These are phyloP conservation scores for Daldinia bambusicola DNA, from an alignment of 495 filamentous ascomycete species.

Conservation along the genomic window DNA sequence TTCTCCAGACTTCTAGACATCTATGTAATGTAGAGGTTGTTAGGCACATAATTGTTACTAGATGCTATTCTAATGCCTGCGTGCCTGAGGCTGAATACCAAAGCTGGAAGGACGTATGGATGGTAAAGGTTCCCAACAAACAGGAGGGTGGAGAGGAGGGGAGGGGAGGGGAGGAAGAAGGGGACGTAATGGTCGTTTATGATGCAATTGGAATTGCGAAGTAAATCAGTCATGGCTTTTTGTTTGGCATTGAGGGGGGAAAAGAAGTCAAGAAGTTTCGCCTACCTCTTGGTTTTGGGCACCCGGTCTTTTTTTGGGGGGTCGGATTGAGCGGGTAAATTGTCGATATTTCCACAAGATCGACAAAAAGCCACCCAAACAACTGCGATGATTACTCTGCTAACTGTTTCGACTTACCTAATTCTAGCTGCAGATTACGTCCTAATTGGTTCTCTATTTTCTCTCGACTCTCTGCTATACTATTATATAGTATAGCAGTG, in stretches of 20 bases:
- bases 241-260: constrained; percentile 8
- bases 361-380: constrained; percentile 21
- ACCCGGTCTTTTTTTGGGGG: constrained; percentile 4
- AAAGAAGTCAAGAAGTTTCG: neutral
- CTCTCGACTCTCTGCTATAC: neutral
- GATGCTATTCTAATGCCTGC: neutral
- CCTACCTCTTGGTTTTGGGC: neutral
- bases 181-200: constrained; percentile 19
- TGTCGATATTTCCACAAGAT: constrained; percentile 37
- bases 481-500: no score
- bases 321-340: constrained; percentile 42
- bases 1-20: neutral
- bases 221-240: constrained; percentile 11
- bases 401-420: constrained; percentile 2
- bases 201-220: constrained; percentile 31
- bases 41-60: no score
- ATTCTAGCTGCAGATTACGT: neutral
- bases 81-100: constrained; percentile 11
- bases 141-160: neutral
- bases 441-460: neutral
- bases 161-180: neutral
- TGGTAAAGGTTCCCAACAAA: constrained; percentile 27
- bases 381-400: neutral
- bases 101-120: neutral
- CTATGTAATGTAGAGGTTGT: neutral